Evolutionary conservation across 441 rosid species (phyloP), one percentile per base, ranked within the genome.

Genomic region (Populus hybrid): DNA sequence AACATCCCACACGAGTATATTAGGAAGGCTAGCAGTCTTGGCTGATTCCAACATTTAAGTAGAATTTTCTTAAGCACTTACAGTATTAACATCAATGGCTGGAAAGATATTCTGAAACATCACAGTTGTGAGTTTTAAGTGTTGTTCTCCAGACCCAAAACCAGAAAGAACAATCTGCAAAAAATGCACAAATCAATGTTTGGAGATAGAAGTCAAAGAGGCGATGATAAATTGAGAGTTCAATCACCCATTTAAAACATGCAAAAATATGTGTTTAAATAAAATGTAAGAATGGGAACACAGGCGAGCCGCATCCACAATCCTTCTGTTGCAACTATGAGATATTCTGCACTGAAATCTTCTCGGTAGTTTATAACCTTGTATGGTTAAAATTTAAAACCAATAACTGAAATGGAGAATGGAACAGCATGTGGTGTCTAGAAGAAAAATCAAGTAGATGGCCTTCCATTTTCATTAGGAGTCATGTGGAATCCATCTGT

Each of bases 41-140:
- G 74, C 53, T 67, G 21, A 23, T 80, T 76, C 70, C 8, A 64
- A 67, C 73, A 83, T 40, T 67, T 4, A 10, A 71, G 46, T 21
- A 72, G 61, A 64, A 65, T 32, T 53, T 40, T n/a, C 50, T 35
- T 20, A 72, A 21, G n/a, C 7, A 86, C 97, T 89, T 86, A 95
- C 98, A 7, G 97, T 94, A 84, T 94, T 93, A 53, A 94, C 79
- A 84, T 94, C 99, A 71, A 96, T 93, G 72, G 97, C 82, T 12
- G 99, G 97, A 83, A 96, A 94, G 64, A 96, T 94, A 77, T 96
- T 96, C 90, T 96, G 98, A 84, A 94, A 94, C 98, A 93, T 89
- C 57, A 91, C 84, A 28, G 99, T 90, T 0, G 91, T 87, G 11
- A 96, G 95, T 89, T 87, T 90, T 77, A 94, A 77, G 84, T 96